Percentiles rank a stretch among this genome's conserved stretches.
Evolutionary conservation across 345 rosid species (phyloP).

Genomic region (Bruguiera gymnorhiza): DNA sequence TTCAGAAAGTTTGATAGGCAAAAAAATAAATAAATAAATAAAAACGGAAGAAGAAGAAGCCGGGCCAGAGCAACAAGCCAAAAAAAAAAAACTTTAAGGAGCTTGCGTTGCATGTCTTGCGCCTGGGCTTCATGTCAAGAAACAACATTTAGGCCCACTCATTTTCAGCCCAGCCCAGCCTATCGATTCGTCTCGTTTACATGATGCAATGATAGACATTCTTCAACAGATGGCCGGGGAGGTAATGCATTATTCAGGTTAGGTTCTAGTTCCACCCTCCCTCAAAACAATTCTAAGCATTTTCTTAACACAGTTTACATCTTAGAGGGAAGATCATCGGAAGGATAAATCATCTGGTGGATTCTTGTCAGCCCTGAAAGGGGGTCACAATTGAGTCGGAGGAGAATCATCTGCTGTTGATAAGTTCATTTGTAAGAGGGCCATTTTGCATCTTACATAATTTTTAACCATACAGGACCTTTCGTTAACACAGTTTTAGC

Average conservation of each 20-base stretch:
- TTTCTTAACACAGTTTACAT: conserved; percentile 45
- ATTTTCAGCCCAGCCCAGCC: too few relatives aligned
- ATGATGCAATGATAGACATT: conserved; percentile 27
- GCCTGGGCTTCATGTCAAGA: too few relatives aligned
- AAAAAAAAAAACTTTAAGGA: too few relatives aligned
- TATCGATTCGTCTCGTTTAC: too few relatives aligned
- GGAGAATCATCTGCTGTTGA: conserved; percentile 18
- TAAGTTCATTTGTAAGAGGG: neutral
- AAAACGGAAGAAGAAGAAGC: too few relatives aligned
- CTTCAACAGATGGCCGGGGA: conserved; percentile 59
- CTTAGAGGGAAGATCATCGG: conserved; percentile 40
- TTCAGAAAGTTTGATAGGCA: too few relatives aligned
- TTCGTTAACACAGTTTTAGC: neutral
- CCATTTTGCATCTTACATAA: conserved; percentile 8
- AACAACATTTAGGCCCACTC: too few relatives aligned
- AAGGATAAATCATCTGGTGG: conserved; percentile 46
- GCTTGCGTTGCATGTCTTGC: too few relatives aligned
- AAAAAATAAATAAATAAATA: too few relatives aligned
- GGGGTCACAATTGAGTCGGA: conserved; percentile 45
- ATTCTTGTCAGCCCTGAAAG: conserved; percentile 44
- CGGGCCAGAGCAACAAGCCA: too few relatives aligned
- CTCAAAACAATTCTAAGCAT: neutral
- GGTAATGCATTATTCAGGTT: conserved; percentile 36
- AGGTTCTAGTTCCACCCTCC: neutral
- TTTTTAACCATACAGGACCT: conserved; percentile 37